Percentiles rank a stretch among this genome's conserved stretches.
Evolutionary conservation across 345 rosid genomes (phyloP).

Genomic region (Sonneratia caseolaris): DNA sequence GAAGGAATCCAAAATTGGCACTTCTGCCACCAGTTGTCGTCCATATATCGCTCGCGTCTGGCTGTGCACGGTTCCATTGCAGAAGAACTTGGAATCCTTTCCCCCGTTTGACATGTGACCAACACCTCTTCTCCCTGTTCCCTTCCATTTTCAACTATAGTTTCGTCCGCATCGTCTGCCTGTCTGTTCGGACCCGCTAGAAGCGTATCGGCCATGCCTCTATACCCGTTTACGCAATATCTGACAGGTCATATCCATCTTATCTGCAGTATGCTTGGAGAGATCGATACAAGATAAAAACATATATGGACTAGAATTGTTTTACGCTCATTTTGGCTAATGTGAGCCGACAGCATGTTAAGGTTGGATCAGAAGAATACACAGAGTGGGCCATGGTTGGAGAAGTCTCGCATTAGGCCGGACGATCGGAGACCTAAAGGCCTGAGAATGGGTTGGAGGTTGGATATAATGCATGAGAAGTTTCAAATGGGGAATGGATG

Average conservation of each 20-base stretch:
- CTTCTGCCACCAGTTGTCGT: slow-evolving; percentile 41
- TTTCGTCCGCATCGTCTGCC: not conserved
- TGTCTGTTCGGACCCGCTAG: not conserved
- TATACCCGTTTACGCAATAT: not conserved
- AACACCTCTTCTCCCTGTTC: not conserved
- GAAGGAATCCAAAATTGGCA: slow-evolving; percentile 20
- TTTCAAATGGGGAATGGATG: too few relatives aligned
- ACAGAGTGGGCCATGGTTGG: too few relatives aligned
- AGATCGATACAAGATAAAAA: not conserved
- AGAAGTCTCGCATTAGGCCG: too few relatives aligned
- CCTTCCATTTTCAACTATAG: slow-evolving; percentile 3
- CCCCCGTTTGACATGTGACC: slow-evolving; percentile 13
- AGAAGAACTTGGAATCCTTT: too few relatives aligned
- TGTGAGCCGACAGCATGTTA: too few relatives aligned
- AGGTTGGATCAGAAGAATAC: too few relatives aligned
- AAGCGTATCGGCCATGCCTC: not conserved
- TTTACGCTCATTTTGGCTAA: too few relatives aligned
- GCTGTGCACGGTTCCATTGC: not conserved
- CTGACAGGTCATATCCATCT: not conserved
- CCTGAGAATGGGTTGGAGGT: too few relatives aligned
- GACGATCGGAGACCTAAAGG: too few relatives aligned
- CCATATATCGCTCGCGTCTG: slow-evolving; percentile 34
- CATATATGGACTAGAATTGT: not conserved
- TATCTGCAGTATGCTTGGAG: not conserved
- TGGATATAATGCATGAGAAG: too few relatives aligned